These are phyloP conservation scores for Wallacemonas sp. DNA, from an alignment of 208 protist genomes.

Conservation along the genomic window DNA sequence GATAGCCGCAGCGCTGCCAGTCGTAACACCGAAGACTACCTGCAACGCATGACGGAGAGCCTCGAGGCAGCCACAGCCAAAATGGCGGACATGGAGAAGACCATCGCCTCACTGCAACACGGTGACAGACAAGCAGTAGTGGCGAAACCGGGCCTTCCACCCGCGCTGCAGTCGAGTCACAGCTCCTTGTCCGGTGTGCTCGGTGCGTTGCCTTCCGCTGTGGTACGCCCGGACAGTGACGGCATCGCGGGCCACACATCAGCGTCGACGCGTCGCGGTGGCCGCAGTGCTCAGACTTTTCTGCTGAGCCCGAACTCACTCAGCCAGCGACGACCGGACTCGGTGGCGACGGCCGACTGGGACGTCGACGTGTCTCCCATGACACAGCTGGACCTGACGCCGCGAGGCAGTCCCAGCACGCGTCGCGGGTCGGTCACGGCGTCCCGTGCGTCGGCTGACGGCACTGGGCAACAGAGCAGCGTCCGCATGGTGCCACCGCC, in stretches of 20 bases:
- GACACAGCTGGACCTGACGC: constrained; percentile 16
- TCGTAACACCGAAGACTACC: not conserved
- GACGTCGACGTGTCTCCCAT: constrained; percentile 23
- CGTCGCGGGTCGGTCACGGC: not conserved
- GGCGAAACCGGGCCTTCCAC: no score
- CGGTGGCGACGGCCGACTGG: not conserved
- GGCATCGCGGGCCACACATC: no score
- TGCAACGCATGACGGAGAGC: constrained; percentile 6
- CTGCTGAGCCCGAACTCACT: constrained; percentile 2
- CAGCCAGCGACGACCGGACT: not conserved
- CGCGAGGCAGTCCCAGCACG: not conserved
- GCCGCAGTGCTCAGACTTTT: not conserved
- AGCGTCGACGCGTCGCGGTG: no score
- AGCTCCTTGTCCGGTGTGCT: no score
- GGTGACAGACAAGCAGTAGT: no score
- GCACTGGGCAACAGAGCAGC: no score
- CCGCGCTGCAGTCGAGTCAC: no score
- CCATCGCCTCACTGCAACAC: not conserved
- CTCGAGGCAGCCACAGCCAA: constrained; percentile 15
- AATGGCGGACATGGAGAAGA: constrained; percentile 18
- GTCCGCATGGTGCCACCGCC: no score
- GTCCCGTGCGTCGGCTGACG: not conserved
- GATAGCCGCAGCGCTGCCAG: not conserved
- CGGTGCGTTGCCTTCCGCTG: not conserved
- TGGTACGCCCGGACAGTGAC: not conserved